A percentile compares a stretch with the other conserved stretches of the same genome.
These are phyloP conservation scores for Saccharomycopsis schoenii DNA, from an alignment of 805 yeast genomes.

Conservation along the genomic window DNA sequence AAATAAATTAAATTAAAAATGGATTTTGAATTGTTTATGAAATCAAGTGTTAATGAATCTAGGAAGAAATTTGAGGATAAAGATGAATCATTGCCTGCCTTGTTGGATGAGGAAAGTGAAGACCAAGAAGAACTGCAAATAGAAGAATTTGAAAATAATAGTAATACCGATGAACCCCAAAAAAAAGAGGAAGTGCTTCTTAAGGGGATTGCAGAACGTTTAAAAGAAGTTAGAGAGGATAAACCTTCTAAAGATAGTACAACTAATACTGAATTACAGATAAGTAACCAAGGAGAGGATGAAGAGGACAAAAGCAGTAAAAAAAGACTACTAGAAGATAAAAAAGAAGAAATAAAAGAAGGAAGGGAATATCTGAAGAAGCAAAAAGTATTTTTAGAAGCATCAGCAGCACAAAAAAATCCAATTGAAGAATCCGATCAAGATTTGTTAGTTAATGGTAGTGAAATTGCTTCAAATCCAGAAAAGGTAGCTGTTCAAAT, in stretches of 20 bases:
- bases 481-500: slow-evolving; percentile 31
- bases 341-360: not conserved
- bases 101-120: not conserved
- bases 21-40: slow-evolving; percentile 6
- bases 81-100: not conserved
- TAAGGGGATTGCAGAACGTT: too few species aligned
- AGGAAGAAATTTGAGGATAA: not conserved
- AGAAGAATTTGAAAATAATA: not conserved
- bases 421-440: slow-evolving; percentile 22
- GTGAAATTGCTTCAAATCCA: slow-evolving; percentile 17
- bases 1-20: not conserved
- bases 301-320: not conserved
- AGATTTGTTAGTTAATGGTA: slow-evolving; percentile 20
- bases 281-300: not conserved
- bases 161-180: not conserved
- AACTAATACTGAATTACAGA: not conserved
- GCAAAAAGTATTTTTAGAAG: not conserved
- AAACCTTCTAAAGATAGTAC: not conserved
- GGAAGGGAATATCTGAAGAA: not conserved
- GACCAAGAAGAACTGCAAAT: not conserved
- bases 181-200: not conserved
- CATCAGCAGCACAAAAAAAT: not conserved
- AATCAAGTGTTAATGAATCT: not conserved
- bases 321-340: not conserved
- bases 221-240: not conserved